Evolutionary conservation across 257 asterid genomes (phyloP), one percentile per base, ranked within the genome.

Genomic region (Solanum pinnatisectum): DNA sequence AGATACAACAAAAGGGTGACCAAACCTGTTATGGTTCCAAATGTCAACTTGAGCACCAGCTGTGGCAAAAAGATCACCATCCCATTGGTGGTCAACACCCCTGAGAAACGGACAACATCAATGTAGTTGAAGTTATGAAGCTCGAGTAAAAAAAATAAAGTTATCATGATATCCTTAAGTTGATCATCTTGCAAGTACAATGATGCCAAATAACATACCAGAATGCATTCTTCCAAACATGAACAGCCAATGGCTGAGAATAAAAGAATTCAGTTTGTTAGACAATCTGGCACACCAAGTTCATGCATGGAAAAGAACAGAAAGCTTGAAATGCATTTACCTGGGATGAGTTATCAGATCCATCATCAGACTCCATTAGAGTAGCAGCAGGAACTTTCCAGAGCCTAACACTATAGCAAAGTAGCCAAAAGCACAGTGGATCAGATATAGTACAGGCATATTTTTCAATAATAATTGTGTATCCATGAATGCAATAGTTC

Each of bases 31-130:
- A 91, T 95, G 98, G 93, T 97, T 94, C 99, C 99, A 97, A 88
- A 96, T 93, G 86, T 96, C 98, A 74, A 97, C 94, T 94, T 96
- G 98, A 91, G 99, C 98, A 88, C 99, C 98, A 70, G 96, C 99
- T 20, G 99, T 96, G 77, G 99, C 99, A 94, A 97, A 97, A 79
- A 94, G 96, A 46, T 94, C 95, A 84, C 98, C 98, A 71, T 96
- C 93, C 92, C 91, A 93, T 90, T 96, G 98, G 91, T 97, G 99
- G 92, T 97, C 99, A 91, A 97, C 95, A 83, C 94, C 99, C 96
- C 99, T 96, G 88, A 88, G 81, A 82, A 87, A 90, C 77, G 11
- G 36, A 86, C 49, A 86, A 49, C 56, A 86, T 73, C 70, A 71
- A 67, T 32, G 42, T 4, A 89, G 79, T 32, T 79, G 56, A 49